Percentiles rank a stretch among this genome's conserved stretches.
phyloP scores from a whole-genome alignment of 495 filamentous ascomycete species.

The Xylaria flabelliformis region DNA sequence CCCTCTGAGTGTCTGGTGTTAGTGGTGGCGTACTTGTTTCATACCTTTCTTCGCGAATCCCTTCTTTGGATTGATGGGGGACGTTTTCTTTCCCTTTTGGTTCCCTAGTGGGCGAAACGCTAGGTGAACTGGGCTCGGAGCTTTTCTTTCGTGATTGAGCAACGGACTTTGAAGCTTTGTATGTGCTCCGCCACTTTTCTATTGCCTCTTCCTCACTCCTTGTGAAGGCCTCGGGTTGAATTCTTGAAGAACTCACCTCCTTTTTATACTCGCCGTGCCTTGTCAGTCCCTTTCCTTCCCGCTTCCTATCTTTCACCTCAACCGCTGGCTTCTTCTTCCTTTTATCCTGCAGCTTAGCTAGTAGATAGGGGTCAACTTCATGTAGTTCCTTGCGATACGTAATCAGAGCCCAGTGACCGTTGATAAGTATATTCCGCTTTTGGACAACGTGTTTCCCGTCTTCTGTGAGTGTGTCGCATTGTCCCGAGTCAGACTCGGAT shows the following conservation, averaged over 20 bases:
- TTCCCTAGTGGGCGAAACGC: neutral
- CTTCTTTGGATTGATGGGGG: neutral
- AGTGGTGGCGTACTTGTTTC: neutral
- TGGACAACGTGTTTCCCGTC: constrained; percentile 13
- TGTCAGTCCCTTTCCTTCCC: neutral
- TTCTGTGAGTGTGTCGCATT: constrained; percentile 7
- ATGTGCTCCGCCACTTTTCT: neutral
- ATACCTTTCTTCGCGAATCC: neutral
- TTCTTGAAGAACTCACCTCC: no score
- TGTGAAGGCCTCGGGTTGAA: neutral
- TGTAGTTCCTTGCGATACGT: neutral
- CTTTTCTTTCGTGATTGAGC: neutral
- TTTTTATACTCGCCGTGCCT: neutral
- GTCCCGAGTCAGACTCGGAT: constrained; percentile 4
- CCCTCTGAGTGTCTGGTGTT: neutral
- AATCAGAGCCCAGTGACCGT: constrained; percentile 10
- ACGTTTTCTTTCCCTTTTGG: neutral
- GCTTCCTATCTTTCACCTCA: neutral
- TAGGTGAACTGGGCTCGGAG: neutral
- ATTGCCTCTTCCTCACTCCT: neutral
- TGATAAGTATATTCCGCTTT: constrained; percentile 13
- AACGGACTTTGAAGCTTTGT: neutral
- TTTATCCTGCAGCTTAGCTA: neutral
- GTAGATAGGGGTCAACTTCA: constrained; percentile 8
- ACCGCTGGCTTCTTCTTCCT: neutral